Conservation (phyloP, 768 basidiomycete genomes). For the Rhodosporidiobolus sp. region DNA sequence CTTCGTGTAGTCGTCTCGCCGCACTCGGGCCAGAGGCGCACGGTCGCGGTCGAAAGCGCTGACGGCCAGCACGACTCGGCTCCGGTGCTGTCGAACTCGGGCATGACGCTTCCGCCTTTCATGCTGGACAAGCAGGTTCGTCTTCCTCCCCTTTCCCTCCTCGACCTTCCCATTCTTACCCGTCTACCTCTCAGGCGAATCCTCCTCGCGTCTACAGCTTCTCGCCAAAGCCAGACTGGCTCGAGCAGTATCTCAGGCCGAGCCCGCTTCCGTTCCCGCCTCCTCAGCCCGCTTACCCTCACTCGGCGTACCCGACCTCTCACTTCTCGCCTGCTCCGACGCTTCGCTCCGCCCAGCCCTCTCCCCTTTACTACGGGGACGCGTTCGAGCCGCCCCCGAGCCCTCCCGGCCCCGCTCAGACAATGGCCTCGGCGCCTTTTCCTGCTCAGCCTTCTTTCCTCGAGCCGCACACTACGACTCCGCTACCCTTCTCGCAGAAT, state of each 20-base stretch:
- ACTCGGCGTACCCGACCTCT: neutral
- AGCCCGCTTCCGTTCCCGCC: neutral
- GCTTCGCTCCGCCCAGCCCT: too few species aligned
- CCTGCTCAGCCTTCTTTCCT: neutral
- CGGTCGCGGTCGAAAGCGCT: neutral
- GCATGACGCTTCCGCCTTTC: neutral
- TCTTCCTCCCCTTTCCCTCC: neutral
- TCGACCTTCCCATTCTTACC: neutral
- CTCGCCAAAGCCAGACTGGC: neutral
- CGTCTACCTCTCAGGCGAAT: neutral
- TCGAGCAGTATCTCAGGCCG: neutral
- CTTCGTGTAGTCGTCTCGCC: neutral
- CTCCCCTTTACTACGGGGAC: too few species aligned
- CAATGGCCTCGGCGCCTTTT: neutral
- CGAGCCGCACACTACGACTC: neutral
- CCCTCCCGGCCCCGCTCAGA: too few species aligned
- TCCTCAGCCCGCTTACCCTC: neutral
- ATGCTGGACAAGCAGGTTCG: neutral
- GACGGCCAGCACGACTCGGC: rapidly evolving
- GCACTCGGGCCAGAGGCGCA: neutral
- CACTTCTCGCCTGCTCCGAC: neutral
- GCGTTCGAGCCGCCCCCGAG: too few species aligned
- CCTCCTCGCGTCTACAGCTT: neutral
- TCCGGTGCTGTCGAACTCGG: too few species aligned
- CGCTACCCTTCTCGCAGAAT: neutral